These are phyloP conservation scores for Globisporangium solare DNA, from an alignment of 352 stramenopile genomes.

Conservation along the genomic window DNA sequence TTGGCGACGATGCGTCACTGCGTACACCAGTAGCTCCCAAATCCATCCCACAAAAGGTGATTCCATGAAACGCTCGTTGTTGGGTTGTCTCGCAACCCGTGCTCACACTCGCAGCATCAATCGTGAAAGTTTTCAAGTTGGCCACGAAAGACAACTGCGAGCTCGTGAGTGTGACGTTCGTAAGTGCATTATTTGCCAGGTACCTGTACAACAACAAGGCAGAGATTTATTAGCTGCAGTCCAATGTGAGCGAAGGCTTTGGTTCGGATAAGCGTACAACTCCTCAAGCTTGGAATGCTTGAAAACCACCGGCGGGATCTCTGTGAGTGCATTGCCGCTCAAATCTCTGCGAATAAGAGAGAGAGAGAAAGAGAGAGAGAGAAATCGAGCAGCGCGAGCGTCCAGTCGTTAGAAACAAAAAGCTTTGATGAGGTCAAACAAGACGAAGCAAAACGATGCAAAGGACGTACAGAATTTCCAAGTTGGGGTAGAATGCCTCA, in stretches of 20 bases:
- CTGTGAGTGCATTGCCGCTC: not conserved
- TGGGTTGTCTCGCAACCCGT: not conserved
- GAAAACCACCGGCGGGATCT: not conserved
- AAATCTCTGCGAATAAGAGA: too few relatives aligned
- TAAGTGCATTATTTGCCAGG: too few relatives aligned
- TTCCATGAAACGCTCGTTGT: not conserved
- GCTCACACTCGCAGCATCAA: not conserved
- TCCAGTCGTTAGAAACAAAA: too few relatives aligned
- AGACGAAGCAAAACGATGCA: not conserved
- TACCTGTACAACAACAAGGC: too few relatives aligned
- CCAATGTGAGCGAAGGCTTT: too few relatives aligned
- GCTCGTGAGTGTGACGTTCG: too few relatives aligned
- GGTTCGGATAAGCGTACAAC: not conserved
- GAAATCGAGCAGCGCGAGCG: too few relatives aligned
- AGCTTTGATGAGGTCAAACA: too few relatives aligned
- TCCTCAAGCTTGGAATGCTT: not conserved
- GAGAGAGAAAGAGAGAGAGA: too few relatives aligned
- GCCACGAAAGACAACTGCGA: too few relatives aligned
- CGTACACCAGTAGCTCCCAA: not conserved
- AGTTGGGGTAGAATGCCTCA: constrained; percentile 3
- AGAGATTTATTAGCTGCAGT: too few relatives aligned
- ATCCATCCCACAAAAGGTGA: not conserved
- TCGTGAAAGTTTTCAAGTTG: not conserved
- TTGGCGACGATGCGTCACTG: too few relatives aligned
- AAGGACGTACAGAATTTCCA: constrained; percentile 3